These are phyloP conservation scores for Sequoiadendron giganteum DNA, from an alignment of 75 land plant species.

Conservation along the genomic window DNA sequence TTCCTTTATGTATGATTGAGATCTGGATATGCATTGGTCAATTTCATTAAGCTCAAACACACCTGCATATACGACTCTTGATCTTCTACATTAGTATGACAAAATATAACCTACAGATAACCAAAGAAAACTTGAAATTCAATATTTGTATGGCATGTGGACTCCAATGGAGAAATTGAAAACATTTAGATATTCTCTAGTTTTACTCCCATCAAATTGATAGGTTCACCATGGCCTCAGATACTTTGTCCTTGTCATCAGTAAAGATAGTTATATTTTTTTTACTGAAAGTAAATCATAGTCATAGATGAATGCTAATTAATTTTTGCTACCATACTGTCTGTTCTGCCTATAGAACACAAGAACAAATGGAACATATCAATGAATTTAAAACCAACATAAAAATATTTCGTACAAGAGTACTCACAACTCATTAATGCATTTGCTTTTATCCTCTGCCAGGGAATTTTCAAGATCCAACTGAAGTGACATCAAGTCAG, in stretches of 20 bases:
- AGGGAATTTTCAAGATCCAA: constrained; percentile 76
- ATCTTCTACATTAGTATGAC: too few relatives aligned
- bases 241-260: neutral
- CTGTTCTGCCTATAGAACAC: neutral
- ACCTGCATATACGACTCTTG: too few relatives aligned
- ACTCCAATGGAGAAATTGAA: too few relatives aligned
- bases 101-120: too few relatives aligned
- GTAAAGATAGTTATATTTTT: neutral
- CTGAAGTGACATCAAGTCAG: constrained; percentile 72
- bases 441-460: constrained; percentile 85
- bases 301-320: neutral
- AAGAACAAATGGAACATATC: neutral
- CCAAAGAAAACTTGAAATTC: too few relatives aligned
- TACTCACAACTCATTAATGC: constrained; percentile 91
- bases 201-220: too few relatives aligned
- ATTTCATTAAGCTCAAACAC: too few relatives aligned
- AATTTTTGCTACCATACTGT: neutral
- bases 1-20: too few relatives aligned
- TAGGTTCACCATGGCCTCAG: neutral
- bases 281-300: neutral
- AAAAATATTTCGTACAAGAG: neutral
- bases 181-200: neutral
- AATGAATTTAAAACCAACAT: neutral
- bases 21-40: too few relatives aligned
- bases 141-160: too few relatives aligned